Evolutionary conservation across 352 stramenopile genomes (phyloP).

Genomic region (Pythium aphanidermatum): DNA sequence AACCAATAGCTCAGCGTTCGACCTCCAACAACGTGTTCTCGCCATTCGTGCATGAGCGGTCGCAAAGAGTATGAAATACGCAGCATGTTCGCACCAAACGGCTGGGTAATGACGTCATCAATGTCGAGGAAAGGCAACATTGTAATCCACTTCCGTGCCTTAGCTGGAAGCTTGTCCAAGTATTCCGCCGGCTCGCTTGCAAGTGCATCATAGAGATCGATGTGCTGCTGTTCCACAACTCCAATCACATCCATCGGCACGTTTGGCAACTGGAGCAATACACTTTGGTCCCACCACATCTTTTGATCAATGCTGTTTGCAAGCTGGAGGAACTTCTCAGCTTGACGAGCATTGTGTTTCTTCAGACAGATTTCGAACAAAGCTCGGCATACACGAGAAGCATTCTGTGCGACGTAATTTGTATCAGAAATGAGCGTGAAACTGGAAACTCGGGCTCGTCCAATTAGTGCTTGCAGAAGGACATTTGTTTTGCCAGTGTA

Average conservation of each 20-base stretch:
- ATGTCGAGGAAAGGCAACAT: conserved; percentile 66
- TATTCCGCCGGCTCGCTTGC: conserved; percentile 22
- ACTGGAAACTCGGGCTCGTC: conserved; percentile 77
- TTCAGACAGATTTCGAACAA: conserved; percentile 99
- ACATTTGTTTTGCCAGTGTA: conserved; percentile 96
- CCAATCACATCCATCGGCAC: conserved; percentile 83
- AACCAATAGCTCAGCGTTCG: conserved; percentile 91
- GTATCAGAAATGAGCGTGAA: conserved; percentile 99
- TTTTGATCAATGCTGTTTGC: conserved; percentile 97
- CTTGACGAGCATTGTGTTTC: conserved; percentile 79
- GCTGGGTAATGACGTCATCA: conserved; percentile 81
- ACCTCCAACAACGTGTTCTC: conserved; percentile 46
- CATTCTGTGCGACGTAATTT: conserved; percentile 99
- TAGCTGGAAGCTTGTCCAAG: conserved; percentile 29
- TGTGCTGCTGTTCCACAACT: conserved; percentile 76
- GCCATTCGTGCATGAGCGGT: conserved; percentile 70
- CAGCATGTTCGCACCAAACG: conserved; percentile 95
- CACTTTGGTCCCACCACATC: conserved; percentile 96
- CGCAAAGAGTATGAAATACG: conserved; percentile 80
- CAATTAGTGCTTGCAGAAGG: conserved; percentile 89
- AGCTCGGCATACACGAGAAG: conserved; percentile 93
- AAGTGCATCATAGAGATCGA: conserved; percentile 60
- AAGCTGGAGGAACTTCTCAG: conserved; percentile 93
- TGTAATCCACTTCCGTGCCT: conserved; percentile 65
- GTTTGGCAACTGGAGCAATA: conserved; percentile 92